phyloP scores from a whole-genome alignment of 1,139 yeast species.

The Ogataea hybrid region DNA sequence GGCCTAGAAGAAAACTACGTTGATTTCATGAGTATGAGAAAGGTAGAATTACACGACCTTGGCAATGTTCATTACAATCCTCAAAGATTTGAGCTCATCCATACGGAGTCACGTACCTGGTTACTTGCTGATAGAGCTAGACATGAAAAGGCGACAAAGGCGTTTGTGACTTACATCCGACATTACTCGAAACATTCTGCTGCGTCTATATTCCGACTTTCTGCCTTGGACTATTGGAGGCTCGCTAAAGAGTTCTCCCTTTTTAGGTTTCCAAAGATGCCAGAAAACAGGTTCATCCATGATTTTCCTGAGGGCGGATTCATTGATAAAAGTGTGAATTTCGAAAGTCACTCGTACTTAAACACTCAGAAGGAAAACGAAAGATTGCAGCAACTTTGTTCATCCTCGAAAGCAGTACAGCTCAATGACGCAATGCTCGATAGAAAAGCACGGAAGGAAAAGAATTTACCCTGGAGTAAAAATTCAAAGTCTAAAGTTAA shows the following conservation, averaged over 20 bases:
- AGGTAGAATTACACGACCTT: slow-evolving; percentile 37
- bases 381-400: slow-evolving; percentile 54
- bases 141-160: slow-evolving; percentile 74
- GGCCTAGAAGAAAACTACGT: slow-evolving; percentile 82
- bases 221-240: slow-evolving; percentile 67
- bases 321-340: slow-evolving; percentile 58
- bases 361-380: slow-evolving; percentile 64
- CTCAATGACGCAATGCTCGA: slow-evolving; percentile 23
- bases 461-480: slow-evolving; percentile 79
- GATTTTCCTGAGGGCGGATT: slow-evolving; percentile 66
- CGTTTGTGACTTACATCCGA: slow-evolving; percentile 81
- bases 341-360: slow-evolving; percentile 64
- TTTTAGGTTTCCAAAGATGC: slow-evolving; percentile 88
- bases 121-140: slow-evolving; percentile 69
- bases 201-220: slow-evolving; percentile 78
- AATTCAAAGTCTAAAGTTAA: slow-evolving; percentile 52
- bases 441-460: slow-evolving; percentile 36
- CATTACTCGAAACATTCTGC: slow-evolving; percentile 92
- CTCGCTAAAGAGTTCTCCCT: slow-evolving; percentile 78
- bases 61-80: slow-evolving; percentile 28
- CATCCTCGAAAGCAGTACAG: too few relatives aligned
- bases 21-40: slow-evolving; percentile 75
- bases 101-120: slow-evolving; percentile 48
- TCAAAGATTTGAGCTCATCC: slow-evolving; percentile 22
- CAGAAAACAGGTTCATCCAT: slow-evolving; percentile 63